Conservation (phyloP, 2,329 filamentous ascomycete species). For the Mycogone perniciosa region DNA sequence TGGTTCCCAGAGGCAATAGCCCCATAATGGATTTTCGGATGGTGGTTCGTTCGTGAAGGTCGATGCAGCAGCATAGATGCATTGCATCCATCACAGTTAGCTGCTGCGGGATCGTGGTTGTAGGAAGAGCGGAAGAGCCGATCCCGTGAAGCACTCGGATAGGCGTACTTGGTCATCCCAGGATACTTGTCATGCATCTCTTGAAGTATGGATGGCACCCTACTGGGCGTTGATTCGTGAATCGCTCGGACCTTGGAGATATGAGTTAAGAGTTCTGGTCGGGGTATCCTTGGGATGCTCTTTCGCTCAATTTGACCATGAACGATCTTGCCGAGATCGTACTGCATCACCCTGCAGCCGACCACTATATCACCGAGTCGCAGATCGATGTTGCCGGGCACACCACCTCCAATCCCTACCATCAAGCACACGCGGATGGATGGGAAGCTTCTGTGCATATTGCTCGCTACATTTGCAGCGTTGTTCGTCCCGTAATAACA, state of each 20-base stretch:
- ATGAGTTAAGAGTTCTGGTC: neutral
- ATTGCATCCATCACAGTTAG: neutral
- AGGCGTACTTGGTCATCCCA: neutral
- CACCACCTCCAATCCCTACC: slow-evolving; percentile 17
- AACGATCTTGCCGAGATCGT: slow-evolving; percentile 11
- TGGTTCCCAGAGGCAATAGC: slow-evolving; percentile 8
- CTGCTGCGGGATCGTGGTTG: neutral
- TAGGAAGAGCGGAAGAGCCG: neutral
- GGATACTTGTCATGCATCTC: neutral
- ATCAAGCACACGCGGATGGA: slow-evolving; percentile 16
- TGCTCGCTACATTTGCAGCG: slow-evolving; percentile 24
- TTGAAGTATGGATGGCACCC: neutral
- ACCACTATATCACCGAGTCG: slow-evolving; percentile 20
- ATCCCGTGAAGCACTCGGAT: neutral
- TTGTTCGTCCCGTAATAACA: slow-evolving; percentile 21
- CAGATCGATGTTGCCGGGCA: slow-evolving; percentile 8
- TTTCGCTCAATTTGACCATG: neutral
- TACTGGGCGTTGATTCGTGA: neutral
- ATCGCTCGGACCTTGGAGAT: neutral
- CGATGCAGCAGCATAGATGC: neutral
- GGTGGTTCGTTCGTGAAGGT: neutral
- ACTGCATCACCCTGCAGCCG: slow-evolving; percentile 9
- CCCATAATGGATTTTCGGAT: slow-evolving; percentile 5
- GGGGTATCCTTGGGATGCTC: neutral
- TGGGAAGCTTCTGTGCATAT: slow-evolving; percentile 27